Evolutionary conservation across 495 filamentous ascomycete species (phyloP).

Genomic region (Coniosporium apollinis): DNA sequence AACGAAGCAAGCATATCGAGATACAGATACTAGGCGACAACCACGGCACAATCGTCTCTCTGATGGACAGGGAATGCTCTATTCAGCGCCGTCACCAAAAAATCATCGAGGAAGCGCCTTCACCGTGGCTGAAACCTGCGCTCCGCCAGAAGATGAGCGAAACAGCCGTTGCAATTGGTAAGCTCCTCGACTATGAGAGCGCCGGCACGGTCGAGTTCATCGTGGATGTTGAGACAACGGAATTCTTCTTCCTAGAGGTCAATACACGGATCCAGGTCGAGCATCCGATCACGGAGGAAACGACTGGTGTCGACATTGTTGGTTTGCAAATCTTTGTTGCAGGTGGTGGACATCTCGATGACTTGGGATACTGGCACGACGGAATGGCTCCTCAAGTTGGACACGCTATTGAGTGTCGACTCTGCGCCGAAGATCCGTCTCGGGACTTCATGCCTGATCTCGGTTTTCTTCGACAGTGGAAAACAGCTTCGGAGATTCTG

Average conservation of each 20-base stretch:
- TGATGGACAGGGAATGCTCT: conserved; percentile 43
- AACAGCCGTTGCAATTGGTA: conserved; percentile 33
- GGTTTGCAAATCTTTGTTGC: conserved; percentile 11
- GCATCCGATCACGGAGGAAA: conserved; percentile 46
- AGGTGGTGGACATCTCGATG: background rate
- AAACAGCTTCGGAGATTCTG: no score
- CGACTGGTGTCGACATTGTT: conserved; percentile 41
- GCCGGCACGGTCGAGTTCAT: conserved; percentile 50
- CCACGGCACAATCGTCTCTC: conserved; percentile 27
- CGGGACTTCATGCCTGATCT: no score
- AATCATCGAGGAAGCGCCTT: conserved; percentile 38
- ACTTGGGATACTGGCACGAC: no score
- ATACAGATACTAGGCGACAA: conserved; percentile 43
- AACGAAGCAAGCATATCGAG: conserved; percentile 34
- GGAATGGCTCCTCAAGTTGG: no score
- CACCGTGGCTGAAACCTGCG: conserved; percentile 31
- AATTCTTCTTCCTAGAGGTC: conserved; percentile 54
- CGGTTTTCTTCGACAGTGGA: no score
- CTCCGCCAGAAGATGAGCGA: conserved; percentile 32
- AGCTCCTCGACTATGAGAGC: conserved; percentile 36
- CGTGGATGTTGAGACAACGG: conserved; percentile 38
- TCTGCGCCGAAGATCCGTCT: no score
- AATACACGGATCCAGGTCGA: conserved; percentile 53
- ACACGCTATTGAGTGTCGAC: no score
- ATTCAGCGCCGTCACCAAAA: conserved; percentile 43